Conservation (phyloP, 179 eudicot species). For the Corrigiola litoralis region DNA sequence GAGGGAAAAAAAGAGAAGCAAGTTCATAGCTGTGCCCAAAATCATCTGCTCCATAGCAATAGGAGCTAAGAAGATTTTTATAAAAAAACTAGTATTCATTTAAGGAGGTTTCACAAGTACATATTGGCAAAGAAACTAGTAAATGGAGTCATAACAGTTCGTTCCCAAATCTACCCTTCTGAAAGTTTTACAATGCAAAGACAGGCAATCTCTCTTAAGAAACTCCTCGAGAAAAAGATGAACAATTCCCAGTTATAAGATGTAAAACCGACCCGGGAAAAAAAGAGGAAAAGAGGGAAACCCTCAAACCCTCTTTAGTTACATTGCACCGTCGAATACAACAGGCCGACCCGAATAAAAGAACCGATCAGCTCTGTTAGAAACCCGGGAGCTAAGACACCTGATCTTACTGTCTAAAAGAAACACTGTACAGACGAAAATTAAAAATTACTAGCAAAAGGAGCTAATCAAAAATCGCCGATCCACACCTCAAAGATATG, state of each 20-base stretch:
- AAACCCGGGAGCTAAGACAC: slow-evolving; percentile 30
- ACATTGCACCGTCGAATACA: slow-evolving; percentile 22
- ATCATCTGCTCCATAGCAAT: too few species aligned
- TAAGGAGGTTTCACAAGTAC: too few species aligned
- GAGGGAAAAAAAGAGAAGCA: too few species aligned
- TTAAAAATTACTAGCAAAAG: slow-evolving; percentile 4
- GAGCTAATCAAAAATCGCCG: slow-evolving; percentile 11
- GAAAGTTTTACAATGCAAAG: too few species aligned
- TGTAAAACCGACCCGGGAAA: slow-evolving; percentile 10
- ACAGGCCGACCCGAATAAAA: slow-evolving; percentile 58
- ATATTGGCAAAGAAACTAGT: too few species aligned
- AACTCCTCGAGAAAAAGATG: slow-evolving; percentile 7
- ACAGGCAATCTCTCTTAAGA: background rate
- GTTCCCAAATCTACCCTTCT: too few species aligned
- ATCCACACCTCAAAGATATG: background rate
- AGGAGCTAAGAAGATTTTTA: too few species aligned
- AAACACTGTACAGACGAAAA: slow-evolving; percentile 18
- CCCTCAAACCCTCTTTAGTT: slow-evolving; percentile 18
- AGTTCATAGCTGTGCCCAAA: too few species aligned
- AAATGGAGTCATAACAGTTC: slow-evolving; percentile 8
- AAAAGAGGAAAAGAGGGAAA: background rate
- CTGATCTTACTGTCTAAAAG: slow-evolving; percentile 19
- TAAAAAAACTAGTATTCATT: too few species aligned
- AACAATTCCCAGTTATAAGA: slow-evolving; percentile 2
- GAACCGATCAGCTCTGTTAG: slow-evolving; percentile 46